phyloP scores from a whole-genome alignment of 495 filamentous ascomycete genomes.

The Acidomyces sp. region DNA sequence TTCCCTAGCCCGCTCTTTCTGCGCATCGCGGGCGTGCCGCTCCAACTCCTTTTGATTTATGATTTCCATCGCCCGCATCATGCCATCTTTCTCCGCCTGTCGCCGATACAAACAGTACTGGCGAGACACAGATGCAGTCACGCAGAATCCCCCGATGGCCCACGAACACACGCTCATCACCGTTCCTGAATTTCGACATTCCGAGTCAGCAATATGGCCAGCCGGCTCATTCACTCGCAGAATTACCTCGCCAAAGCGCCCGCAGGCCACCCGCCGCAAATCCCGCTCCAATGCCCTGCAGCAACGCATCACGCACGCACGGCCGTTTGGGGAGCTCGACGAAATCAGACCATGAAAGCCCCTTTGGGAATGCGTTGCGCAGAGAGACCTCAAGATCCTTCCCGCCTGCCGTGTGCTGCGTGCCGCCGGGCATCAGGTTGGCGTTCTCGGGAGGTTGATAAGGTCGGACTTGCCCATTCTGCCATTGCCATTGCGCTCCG shows the following conservation, averaged over 20 bases:
- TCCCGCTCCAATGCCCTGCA: slow-evolving; percentile 69
- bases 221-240: no score
- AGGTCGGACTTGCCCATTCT: slow-evolving; percentile 7
- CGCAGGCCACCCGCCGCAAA: slow-evolving; percentile 59
- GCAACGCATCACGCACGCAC: slow-evolving; percentile 67
- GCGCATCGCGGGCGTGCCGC: slow-evolving; percentile 38
- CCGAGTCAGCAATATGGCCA: no score
- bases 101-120: slow-evolving; percentile 70
- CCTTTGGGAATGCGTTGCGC: slow-evolving; percentile 45
- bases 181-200: slow-evolving; percentile 33
- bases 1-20: slow-evolving; percentile 37
- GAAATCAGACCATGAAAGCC: slow-evolving; percentile 56
- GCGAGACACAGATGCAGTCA: slow-evolving; percentile 51
- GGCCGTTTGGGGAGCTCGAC: slow-evolving; percentile 63
- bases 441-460: slow-evolving; percentile 19
- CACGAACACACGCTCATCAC: slow-evolving; percentile 58
- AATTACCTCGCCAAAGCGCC: slow-evolving; percentile 61
- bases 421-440: slow-evolving; percentile 33
- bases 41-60: slow-evolving; percentile 60
- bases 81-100: slow-evolving; percentile 55
- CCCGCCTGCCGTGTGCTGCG: slow-evolving; percentile 35
- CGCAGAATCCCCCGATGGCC: slow-evolving; percentile 63
- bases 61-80: slow-evolving; percentile 68
- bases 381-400: slow-evolving; percentile 28
- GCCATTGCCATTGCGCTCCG: slow-evolving; percentile 27